Percentiles rank a stretch among this genome's conserved stretches.
Conservation (phyloP, 2,329 filamentous ascomycete genomes). For the Claviceps cyperi region DNA sequence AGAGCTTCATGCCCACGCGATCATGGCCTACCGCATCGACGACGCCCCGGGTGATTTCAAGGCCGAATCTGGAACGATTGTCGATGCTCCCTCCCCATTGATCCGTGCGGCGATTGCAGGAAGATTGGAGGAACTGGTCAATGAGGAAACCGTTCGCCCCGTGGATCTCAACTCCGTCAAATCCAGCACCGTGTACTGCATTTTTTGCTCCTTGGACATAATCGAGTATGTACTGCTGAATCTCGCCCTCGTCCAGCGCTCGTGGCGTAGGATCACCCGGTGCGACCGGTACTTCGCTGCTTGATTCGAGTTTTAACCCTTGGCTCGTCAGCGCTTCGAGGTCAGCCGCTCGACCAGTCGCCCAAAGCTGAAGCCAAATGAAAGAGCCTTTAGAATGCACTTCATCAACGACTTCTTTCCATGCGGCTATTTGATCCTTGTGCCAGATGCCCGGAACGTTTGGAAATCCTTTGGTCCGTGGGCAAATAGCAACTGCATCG, state of each 20-base stretch:
- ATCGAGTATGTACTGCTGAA: conserved; percentile 42
- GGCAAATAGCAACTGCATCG: conserved; percentile 30
- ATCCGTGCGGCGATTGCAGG: conserved; percentile 35
- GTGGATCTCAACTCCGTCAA: conserved; percentile 54
- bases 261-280: not conserved
- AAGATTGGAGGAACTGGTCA: conserved; percentile 42
- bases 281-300: not conserved
- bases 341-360: conserved; percentile 35
- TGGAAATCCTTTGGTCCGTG: conserved; percentile 18
- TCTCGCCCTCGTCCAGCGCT: conserved; percentile 50
- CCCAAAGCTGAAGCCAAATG: conserved; percentile 50
- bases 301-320: not conserved
- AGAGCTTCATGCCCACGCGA: conserved; percentile 40
- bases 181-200: conserved; percentile 45
- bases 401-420: conserved; percentile 45
- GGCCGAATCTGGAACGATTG: conserved; percentile 36
- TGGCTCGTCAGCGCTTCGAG: conserved; percentile 2
- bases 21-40: conserved; percentile 32
- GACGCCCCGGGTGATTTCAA: conserved; percentile 31
- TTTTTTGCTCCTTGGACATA: conserved; percentile 39
- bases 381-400: conserved; percentile 41
- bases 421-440: conserved; percentile 39
- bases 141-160: conserved; percentile 46
- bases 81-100: conserved; percentile 37
- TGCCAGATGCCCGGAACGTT: conserved; percentile 45